Base-by-base conservation (phyloP, 176 grass and related monocot species). In the Secale cereale region DNA sequence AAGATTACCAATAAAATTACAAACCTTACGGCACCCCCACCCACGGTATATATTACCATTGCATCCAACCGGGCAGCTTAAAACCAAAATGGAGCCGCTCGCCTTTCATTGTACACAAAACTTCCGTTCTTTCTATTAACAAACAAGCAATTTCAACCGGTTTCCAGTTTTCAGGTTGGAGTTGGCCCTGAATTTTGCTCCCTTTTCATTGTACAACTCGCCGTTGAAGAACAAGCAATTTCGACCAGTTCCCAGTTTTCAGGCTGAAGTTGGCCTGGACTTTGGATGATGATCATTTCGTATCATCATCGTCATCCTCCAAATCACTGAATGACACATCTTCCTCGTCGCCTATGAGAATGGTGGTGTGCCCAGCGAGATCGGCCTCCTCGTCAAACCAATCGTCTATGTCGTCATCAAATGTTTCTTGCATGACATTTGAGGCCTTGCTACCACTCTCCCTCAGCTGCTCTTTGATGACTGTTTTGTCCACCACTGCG, bases 301-400 rank as follows among this genome's bases (percentile, higher is more conserved):
- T 50, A 23, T 75, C 61, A 23, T 75, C 61, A 68, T 93, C 91
- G 25, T 97, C 94, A 29, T 97, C 94, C 0, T 97, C 92, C 68
- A 97, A 89, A 85, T 97, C 94, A 80, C 94, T 97, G 80, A 97
- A 97, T 41, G 92, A 94, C 61, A 97, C 92, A 74, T 97, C 94
- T 80, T 97, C 94, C 70, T 92, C 94, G 1, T 87, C 83, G 6
- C 88, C 92, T 45, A 97, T 86, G 78, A 82, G 87, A 70, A 97
- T 85, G 25, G 77, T 40, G 13, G 73, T 86, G 43, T 86, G 86
- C 59, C 84, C 87, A 50, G 84, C 80, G 66, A 90, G 87, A 63
- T 89, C 71, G 0, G 85, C 82, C 80, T 94, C 94, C 76, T 97
- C 90, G 1, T 97, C 90, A 12, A 97, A 94, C 94, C 92, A 97